phyloP scores from a whole-genome alignment of 1,284 basidiomycete genomes.

The Fomitiporia mediterranea region DNA sequence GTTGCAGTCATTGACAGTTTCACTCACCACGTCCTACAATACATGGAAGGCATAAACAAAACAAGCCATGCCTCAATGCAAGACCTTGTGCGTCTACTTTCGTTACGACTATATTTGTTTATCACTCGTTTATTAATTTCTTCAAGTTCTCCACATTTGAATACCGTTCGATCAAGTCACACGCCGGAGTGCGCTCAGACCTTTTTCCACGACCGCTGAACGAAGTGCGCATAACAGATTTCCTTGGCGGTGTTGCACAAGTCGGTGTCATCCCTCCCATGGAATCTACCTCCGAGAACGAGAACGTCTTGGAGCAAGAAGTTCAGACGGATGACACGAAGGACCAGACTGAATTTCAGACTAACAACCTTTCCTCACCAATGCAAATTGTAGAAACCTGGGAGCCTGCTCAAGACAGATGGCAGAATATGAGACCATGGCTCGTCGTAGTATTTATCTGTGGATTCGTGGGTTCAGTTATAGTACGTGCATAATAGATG shows the following conservation, averaged over 20 bases:
- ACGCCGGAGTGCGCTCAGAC: constrained; percentile 83
- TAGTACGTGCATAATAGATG: too few relatives aligned
- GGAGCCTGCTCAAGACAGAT: neutral
- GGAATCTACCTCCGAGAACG: neutral
- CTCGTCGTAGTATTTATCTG: neutral
- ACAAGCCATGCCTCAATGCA: constrained; percentile 78
- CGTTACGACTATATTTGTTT: neutral
- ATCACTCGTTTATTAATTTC: neutral
- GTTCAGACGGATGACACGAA: neutral
- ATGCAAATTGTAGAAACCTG: neutral
- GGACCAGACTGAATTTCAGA: neutral
- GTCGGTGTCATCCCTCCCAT: constrained; percentile 48
- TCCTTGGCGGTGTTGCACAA: constrained; percentile 89
- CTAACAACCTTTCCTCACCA: neutral
- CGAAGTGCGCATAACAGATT: constrained; percentile 85
- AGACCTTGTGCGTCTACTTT: constrained; percentile 64
- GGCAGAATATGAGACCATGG: neutral
- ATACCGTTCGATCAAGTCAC: constrained; percentile 70
- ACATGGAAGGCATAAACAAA: constrained; percentile 91
- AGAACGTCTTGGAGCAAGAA: too few relatives aligned
- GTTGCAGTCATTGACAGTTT: constrained; percentile 95
- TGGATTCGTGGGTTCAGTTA: neutral
- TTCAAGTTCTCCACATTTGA: constrained; percentile 81
- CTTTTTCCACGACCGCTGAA: constrained; percentile 70
- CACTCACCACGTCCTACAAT: constrained; percentile 89